Evolutionary conservation across 2,329 filamentous ascomycete genomes (phyloP), one percentile per base, ranked within the genome.

Genomic region (Diatrype stigma): DNA sequence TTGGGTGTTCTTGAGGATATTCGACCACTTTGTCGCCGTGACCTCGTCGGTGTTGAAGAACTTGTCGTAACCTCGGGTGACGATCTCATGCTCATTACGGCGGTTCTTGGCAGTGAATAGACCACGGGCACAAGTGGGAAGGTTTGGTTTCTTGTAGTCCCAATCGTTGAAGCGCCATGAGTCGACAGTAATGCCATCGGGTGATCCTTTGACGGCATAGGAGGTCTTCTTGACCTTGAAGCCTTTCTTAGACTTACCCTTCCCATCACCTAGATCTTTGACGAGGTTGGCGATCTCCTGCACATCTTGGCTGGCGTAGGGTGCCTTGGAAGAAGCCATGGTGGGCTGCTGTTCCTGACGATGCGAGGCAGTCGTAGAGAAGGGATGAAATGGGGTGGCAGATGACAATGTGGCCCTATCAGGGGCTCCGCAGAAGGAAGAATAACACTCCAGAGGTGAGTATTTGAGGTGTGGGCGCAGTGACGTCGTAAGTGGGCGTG

Each of bases 1-100:
- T 56, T 82, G 75, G 1, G 94, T 97, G 50, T 87, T 79, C 26
- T 72, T 70, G 64, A 87, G 77, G 53, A 99, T 90, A 63, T 87
- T 89, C 16, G 75, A 69, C 94, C 94, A 99, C 61, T 85, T 80
- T 3, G 94, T 99, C 57, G 87, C 83, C 45, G 74, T 70, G 7
- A 96, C 87, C 72, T 99, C 94, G 47, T 82, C 82, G 38, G 90
- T 80, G 62, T 99, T 99, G 82, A 99, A 99, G 75, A 99, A 99
- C 72, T 99, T 99, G 77, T 99, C 93, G 71, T 99, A 99, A 47
- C 94, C 94, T 60, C 94, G 82, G 46, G 90, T 84, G 1, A 81
- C 88, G 60, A 99, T 96, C 69, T 96, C 90, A 12, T 82, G 74
- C 8, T 81, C 75, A 8, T 84, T 84, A 23, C 81, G 75, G 46